These are phyloP conservation scores for Trichoderma atroviride DNA, from an alignment of 2,329 filamentous ascomycete species.

Conservation along the genomic window DNA sequence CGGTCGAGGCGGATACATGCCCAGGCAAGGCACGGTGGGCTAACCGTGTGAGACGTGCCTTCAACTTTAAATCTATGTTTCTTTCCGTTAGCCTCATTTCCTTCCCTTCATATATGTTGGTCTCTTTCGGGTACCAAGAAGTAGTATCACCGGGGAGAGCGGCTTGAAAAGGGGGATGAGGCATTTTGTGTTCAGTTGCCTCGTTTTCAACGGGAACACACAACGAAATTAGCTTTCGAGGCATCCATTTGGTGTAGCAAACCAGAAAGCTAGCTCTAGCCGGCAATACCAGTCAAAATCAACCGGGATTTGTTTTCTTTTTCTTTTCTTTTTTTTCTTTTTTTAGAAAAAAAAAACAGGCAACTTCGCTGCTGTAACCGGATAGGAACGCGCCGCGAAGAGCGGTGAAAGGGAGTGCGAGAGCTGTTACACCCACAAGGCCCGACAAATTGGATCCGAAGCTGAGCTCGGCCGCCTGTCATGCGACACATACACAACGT, in stretches of 20 bases:
- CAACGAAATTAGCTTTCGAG: background rate
- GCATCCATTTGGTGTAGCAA: background rate
- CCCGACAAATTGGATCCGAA: conserved; percentile 25
- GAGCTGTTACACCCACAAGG: background rate
- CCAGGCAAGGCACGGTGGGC: conserved; percentile 52
- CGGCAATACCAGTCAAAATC: background rate
- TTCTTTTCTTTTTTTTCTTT: no score
- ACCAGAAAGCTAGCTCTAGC: background rate
- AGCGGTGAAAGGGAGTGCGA: background rate
- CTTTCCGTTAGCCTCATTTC: background rate
- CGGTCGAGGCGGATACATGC: conserved; percentile 63
- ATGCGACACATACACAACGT: background rate
- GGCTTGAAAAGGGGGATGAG: background rate
- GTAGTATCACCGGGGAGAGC: background rate
- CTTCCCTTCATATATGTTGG: background rate
- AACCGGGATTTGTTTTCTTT: background rate
- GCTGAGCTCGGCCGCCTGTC: background rate
- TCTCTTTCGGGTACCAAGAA: background rate
- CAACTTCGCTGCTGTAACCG: background rate
- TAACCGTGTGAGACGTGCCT: conserved; percentile 48
- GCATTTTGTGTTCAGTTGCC: background rate
- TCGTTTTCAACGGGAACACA: background rate
- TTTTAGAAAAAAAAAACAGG: background rate
- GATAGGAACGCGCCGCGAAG: background rate
- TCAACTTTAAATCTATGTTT: conserved; percentile 57